Conservation (phyloP, 208 protist species). For the Trypanosoma rangeli region DNA sequence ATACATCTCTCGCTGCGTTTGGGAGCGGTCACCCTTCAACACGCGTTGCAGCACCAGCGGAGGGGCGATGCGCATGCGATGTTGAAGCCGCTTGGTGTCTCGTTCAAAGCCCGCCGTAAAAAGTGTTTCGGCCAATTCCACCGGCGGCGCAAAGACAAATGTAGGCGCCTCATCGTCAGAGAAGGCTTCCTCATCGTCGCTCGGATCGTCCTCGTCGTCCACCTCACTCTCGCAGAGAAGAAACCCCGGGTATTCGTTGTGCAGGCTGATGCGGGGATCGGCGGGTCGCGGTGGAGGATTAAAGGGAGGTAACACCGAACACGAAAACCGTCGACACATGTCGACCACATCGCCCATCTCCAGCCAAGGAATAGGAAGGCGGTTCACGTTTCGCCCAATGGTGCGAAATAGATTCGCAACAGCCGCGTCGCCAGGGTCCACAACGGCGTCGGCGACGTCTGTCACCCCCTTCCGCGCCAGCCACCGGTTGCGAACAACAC, state of each 20-base stretch:
- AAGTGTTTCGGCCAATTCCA: conserved; percentile 80
- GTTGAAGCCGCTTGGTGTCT: conserved; percentile 85
- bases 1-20: conserved; percentile 84
- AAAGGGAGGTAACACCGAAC: conserved; percentile 56
- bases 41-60: conserved; percentile 80
- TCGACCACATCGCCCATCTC: conserved; percentile 92
- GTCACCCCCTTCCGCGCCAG: conserved; percentile 61
- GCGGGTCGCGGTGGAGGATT: conserved; percentile 86
- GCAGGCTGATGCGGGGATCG: conserved; percentile 81
- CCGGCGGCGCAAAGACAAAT: conserved; percentile 88
- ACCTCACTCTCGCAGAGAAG: conserved; percentile 87
- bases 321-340: conserved; percentile 85
- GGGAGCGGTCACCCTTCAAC: conserved; percentile 66
- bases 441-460: conserved; percentile 52
- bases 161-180: conserved; percentile 89
- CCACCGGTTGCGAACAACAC: conserved; percentile 79
- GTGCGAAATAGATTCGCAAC: conserved; percentile 74
- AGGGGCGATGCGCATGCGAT: conserved; percentile 85
- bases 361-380: conserved; percentile 90
- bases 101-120: conserved; percentile 85
- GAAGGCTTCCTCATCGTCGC: conserved; percentile 84
- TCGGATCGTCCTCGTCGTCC: conserved; percentile 84
- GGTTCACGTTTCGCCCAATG: conserved; percentile 78
- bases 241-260: conserved; percentile 90
- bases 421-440: conserved; percentile 57